Evolutionary conservation across 805 yeast species (phyloP).

Genomic region (Candida krabiensis): DNA sequence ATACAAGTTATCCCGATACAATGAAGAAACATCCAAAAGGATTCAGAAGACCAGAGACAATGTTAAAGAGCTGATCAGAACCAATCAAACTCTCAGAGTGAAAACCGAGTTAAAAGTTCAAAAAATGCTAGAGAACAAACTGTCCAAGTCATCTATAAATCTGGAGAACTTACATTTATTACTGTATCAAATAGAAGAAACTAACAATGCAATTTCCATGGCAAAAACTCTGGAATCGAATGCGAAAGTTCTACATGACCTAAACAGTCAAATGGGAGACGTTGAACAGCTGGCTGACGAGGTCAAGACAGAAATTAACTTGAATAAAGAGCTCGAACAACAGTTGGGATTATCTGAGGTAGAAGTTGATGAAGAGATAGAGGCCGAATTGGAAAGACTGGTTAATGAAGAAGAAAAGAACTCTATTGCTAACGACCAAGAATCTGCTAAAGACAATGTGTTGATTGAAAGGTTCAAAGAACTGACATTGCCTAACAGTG

Average conservation of each 20-base stretch:
- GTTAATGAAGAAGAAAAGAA: constrained; percentile 9
- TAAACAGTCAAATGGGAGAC: constrained; percentile 24
- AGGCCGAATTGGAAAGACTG: constrained; percentile 21
- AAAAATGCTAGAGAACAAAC: constrained; percentile 22
- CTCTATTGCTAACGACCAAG: too few species aligned
- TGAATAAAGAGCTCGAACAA: constrained; percentile 19
- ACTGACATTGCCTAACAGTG: too few species aligned
- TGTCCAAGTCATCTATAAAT: constrained; percentile 17
- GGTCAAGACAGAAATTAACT: constrained; percentile 17
- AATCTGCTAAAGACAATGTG: too few species aligned
- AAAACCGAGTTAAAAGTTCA: constrained; percentile 25
- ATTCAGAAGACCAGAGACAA: constrained; percentile 12
- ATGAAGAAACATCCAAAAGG: constrained; percentile 13
- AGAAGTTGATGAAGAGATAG: constrained; percentile 22
- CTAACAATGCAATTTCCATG: constrained; percentile 24
- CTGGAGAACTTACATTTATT: constrained; percentile 25
- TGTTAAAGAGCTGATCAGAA: constrained; percentile 14
- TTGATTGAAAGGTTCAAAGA: too few species aligned
- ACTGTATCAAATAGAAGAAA: constrained; percentile 27
- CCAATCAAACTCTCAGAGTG: constrained; percentile 21
- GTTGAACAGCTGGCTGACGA: constrained; percentile 24
- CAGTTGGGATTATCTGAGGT: constrained; percentile 10
- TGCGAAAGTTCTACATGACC: constrained; percentile 21
- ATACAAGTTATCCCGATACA: constrained; percentile 19
- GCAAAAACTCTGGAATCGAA: constrained; percentile 26